A percentile compares a stretch with the other conserved stretches of the same genome.
Evolutionary conservation across 495 filamentous ascomycete genomes (phyloP).

Genomic region (Penicillium pulvis): DNA sequence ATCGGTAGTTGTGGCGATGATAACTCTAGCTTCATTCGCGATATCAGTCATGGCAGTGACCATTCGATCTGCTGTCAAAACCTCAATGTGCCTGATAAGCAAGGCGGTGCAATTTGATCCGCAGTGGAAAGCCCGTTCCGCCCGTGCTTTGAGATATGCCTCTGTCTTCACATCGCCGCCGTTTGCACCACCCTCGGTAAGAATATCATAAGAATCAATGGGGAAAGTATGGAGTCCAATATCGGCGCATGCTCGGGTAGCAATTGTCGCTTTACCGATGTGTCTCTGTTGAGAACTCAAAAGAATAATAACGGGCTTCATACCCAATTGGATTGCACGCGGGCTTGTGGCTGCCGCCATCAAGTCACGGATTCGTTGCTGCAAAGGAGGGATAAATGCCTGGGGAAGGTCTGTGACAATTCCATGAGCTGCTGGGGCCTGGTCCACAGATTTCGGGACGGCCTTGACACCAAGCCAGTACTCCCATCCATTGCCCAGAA

Average conservation of each 20-base stretch:
- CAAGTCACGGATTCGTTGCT: conserved; percentile 79
- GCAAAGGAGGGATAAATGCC: conserved; percentile 63
- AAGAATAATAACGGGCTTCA: conserved; percentile 86
- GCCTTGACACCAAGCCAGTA: conserved; percentile 80
- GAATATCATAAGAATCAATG: conserved; percentile 90
- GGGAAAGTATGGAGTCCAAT: conserved; percentile 88
- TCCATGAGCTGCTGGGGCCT: conserved; percentile 42
- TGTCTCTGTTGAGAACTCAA: conserved; percentile 86
- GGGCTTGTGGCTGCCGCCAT: conserved; percentile 87
- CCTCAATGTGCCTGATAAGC: conserved; percentile 84
- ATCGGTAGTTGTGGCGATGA: conserved; percentile 92
- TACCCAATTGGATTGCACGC: conserved; percentile 77
- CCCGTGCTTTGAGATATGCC: conserved; percentile 80
- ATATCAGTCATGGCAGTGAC: conserved; percentile 79
- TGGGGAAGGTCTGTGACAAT: conserved; percentile 48
- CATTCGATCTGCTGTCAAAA: conserved; percentile 88
- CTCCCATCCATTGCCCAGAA: conserved; percentile 74
- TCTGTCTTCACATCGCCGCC: conserved; percentile 93
- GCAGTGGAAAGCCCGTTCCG: conserved; percentile 85
- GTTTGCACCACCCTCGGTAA: conserved; percentile 82
- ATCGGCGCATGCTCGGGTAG: conserved; percentile 76
- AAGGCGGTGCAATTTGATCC: conserved; percentile 81
- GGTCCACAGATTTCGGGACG: conserved; percentile 43
- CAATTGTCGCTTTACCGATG: conserved; percentile 83
- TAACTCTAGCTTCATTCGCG: conserved; percentile 67